Conservation (phyloP, 495 filamentous ascomycete genomes). For the Aspergillus cristatus region DNA sequence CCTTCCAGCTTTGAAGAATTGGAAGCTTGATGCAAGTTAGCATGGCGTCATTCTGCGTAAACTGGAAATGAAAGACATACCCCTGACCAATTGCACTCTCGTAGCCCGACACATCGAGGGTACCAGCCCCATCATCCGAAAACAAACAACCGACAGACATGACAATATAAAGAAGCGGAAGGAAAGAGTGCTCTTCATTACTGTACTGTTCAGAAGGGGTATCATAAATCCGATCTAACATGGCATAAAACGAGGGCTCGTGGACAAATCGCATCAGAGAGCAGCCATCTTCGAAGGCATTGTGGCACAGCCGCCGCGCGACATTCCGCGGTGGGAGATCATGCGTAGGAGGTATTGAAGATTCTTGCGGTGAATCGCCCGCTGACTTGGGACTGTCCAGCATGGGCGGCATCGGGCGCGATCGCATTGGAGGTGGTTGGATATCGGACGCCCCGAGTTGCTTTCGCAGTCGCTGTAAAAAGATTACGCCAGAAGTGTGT, state of each 20-base stretch:
- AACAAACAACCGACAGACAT: constrained; percentile 87
- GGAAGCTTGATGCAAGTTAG: too few species aligned
- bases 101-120: constrained; percentile 49
- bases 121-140: constrained; percentile 38
- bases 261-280: constrained; percentile 82
- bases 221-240: constrained; percentile 73
- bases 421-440: constrained; percentile 33
- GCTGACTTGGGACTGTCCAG: constrained; percentile 65
- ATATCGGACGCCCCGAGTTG: constrained; percentile 61
- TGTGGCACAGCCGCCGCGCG: constrained; percentile 61
- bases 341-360: constrained; percentile 42
- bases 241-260: constrained; percentile 70
- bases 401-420: constrained; percentile 38
- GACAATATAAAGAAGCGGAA: constrained; percentile 75
- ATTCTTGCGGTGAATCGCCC: constrained; percentile 51
- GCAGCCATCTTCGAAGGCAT: constrained; percentile 75
- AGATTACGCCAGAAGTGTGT: constrained; percentile 83
- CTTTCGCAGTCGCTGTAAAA: constrained; percentile 73
- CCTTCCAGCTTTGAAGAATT: constrained; percentile 75
- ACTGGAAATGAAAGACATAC: constrained; percentile 46
- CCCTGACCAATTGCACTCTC: constrained; percentile 72
- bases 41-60: too few species aligned
- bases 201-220: constrained; percentile 56
- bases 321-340: constrained; percentile 63
- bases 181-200: constrained; percentile 67